These are phyloP conservation scores for Porphyrellus cyaneotinctus DNA, from an alignment of 768 basidiomycete genomes.

Conservation along the genomic window DNA sequence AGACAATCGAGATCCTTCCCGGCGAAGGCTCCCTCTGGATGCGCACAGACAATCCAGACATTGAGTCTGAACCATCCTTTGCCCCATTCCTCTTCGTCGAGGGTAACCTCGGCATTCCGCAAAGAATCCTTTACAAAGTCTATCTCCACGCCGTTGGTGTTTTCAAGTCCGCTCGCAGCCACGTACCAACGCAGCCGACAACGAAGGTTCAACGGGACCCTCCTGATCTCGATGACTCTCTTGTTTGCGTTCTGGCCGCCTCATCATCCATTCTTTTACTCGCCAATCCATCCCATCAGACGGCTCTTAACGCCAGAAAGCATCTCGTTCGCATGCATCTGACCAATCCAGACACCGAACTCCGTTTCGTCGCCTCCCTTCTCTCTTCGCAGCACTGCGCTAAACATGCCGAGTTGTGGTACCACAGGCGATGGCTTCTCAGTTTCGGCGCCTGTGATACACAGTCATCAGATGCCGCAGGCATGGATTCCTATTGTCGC, in stretches of 20 bases:
- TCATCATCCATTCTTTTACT: constrained; percentile 53
- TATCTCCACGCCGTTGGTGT: constrained; percentile 44
- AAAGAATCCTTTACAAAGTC: constrained; percentile 48
- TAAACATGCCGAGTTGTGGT: constrained; percentile 68
- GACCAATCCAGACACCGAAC: constrained; percentile 43
- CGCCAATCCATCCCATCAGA: constrained; percentile 65
- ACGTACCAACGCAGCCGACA: neutral
- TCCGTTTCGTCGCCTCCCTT: constrained; percentile 44
- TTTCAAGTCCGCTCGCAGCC: constrained; percentile 30
- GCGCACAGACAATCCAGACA: constrained; percentile 1
- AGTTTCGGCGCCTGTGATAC: constrained; percentile 26
- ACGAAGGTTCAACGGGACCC: neutral
- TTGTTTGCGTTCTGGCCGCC: constrained; percentile 20
- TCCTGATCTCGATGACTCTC: constrained; percentile 2
- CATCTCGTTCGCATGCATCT: constrained; percentile 38
- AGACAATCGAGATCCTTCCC: constrained; percentile 60
- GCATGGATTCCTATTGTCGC: neutral
- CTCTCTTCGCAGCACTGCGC: constrained; percentile 50
- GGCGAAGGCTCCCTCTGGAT: constrained; percentile 50
- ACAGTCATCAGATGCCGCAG: neutral
- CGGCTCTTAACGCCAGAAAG: constrained; percentile 62
- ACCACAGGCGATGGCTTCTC: constrained; percentile 67
- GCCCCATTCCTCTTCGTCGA: constrained; percentile 56
- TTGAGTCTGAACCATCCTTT: constrained; percentile 15
- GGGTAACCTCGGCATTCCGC: constrained; percentile 61